phyloP scores from a whole-genome alignment of 2,329 filamentous ascomycete species.

The Colletotrichum tropicale region DNA sequence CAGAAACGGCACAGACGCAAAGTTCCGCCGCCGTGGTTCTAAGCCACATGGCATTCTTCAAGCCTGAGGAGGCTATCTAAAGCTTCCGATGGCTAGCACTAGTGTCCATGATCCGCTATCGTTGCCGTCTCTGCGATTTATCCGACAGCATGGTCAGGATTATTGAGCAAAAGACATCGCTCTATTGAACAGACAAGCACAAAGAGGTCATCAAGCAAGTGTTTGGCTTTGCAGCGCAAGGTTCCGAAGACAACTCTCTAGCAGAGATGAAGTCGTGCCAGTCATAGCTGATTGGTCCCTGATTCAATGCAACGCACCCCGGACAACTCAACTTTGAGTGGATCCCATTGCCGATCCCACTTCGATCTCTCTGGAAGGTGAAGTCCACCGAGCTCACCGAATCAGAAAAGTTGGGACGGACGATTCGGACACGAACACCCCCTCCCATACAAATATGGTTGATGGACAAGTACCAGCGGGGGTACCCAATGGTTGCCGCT shows the following conservation, averaged over 20 bases:
- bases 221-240: neutral
- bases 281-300: constrained; percentile 7
- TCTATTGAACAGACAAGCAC: neutral
- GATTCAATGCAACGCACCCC: neutral
- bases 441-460: neutral
- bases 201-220: neutral
- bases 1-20: neutral
- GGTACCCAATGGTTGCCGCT: neutral
- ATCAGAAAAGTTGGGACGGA: neutral
- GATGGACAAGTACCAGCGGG: too few relatives aligned
- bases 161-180: neutral
- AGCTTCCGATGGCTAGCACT: neutral
- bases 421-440: neutral
- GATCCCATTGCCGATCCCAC: neutral
- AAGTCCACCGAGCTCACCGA: neutral
- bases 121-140: neutral
- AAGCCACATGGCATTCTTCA: neutral
- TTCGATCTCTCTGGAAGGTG: neutral
- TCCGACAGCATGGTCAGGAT: neutral
- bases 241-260: neutral
- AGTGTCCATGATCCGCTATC: neutral
- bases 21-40: neutral
- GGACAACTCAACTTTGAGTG: neutral
- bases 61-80: neutral
- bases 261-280: neutral